These are phyloP conservation scores for Diutina siamensis DNA, from an alignment of 1,139 yeast genomes.

Conservation along the genomic window DNA sequence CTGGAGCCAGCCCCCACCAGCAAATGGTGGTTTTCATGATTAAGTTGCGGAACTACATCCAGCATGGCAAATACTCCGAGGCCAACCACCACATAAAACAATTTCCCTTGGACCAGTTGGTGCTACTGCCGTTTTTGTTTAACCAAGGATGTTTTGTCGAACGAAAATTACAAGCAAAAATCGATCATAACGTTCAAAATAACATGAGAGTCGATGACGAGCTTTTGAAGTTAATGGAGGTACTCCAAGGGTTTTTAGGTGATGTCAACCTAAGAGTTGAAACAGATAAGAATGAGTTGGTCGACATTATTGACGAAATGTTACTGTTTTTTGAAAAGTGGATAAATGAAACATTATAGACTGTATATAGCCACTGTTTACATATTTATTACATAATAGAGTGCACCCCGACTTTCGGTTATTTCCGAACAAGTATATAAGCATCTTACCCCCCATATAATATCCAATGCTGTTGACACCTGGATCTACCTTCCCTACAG, in stretches of 20 bases:
- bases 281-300: neutral
- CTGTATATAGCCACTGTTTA: neutral
- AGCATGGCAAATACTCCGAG: neutral
- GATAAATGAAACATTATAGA: neutral
- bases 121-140: constrained; percentile 1
- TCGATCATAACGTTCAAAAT: neutral
- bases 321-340: constrained; percentile 1
- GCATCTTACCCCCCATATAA: neutral
- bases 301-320: neutral
- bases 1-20: neutral
- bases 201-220: neutral
- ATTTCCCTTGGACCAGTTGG: neutral
- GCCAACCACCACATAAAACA: neutral
- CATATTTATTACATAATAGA: neutral
- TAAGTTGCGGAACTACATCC: neutral
- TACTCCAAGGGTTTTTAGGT: neutral
- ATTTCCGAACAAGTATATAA: neutral
- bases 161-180: neutral
- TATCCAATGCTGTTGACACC: constrained; percentile 6
- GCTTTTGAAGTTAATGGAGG: neutral
- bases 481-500: constrained; percentile 37
- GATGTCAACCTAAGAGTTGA: neutral
- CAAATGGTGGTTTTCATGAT: constrained; percentile 1
- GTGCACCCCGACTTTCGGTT: neutral
- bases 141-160: neutral